Evolutionary conservation across 805 yeast genomes (phyloP).

Genomic region (Candida adriatica): DNA sequence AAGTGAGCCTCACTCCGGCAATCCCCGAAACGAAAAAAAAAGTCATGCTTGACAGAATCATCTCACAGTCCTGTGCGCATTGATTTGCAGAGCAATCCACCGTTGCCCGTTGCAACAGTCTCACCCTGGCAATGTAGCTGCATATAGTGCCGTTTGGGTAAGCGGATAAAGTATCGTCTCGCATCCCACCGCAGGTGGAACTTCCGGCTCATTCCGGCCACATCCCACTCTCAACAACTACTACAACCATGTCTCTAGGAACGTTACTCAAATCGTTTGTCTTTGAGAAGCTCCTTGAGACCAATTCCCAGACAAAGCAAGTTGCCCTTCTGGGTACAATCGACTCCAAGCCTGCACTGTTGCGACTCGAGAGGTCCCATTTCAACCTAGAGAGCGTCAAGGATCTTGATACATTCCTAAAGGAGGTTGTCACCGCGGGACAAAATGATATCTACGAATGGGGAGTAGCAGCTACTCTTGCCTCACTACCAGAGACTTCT

Average conservation of each 20-base stretch:
- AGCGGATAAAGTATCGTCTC: too few species aligned
- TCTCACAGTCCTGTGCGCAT: too few species aligned
- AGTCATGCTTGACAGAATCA: too few species aligned
- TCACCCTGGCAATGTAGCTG: too few species aligned
- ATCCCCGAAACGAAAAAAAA: too few species aligned
- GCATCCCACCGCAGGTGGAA: too few species aligned
- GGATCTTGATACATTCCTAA: conserved; percentile 13
- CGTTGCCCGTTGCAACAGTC: too few species aligned
- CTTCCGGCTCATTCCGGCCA: too few species aligned
- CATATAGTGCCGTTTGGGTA: too few species aligned
- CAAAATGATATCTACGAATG: conserved; percentile 80
- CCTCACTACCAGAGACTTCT: conserved; percentile 41
- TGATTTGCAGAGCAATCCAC: too few species aligned
- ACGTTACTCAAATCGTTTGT: conserved; percentile 30
- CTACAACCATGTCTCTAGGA: conserved; percentile 11
- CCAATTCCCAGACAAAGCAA: conserved; percentile 62
- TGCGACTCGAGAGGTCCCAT: conserved; percentile 67
- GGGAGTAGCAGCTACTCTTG: conserved; percentile 53
- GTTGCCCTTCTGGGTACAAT: conserved; percentile 67
- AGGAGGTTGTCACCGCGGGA: conserved; percentile 36
- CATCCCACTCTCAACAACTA: too few species aligned
- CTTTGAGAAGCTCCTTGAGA: conserved; percentile 39
- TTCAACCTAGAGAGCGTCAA: conserved; percentile 33
- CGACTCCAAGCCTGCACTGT: conserved; percentile 52
- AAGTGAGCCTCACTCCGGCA: too few species aligned